Evolutionary conservation across 352 stramenopile genomes (phyloP).

Genomic region (Phytophthora boehmeriae): DNA sequence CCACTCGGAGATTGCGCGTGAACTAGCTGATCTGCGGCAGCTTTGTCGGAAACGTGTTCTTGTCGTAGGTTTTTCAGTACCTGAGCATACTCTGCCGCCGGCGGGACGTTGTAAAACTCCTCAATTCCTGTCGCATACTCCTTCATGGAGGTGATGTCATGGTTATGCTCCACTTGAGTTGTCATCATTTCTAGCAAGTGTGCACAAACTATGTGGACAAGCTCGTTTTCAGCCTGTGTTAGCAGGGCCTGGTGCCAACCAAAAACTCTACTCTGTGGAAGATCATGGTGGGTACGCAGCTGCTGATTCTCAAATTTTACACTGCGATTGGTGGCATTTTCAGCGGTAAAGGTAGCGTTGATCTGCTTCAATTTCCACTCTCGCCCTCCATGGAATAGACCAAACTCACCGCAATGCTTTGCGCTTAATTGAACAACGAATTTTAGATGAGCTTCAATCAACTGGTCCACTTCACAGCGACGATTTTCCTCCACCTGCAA

Average conservation of each 20-base stretch:
- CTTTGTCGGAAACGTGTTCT: constrained; percentile 3
- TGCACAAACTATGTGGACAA: constrained; percentile 19
- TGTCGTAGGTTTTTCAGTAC: background rate
- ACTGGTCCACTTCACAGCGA: constrained; percentile 8
- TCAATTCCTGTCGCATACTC: constrained; percentile 1
- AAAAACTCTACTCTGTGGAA: background rate
- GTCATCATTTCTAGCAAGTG: constrained; percentile 25
- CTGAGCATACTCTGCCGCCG: constrained; percentile 10
- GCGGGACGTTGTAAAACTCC: background rate
- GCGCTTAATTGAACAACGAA: constrained; percentile 7
- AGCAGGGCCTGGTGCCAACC: constrained; percentile 4
- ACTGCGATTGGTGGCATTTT: constrained; percentile 3
- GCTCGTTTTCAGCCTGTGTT: constrained; percentile 21
- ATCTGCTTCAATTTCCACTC: constrained; percentile 10
- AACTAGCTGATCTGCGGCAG: background rate
- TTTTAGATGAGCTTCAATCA: constrained; percentile 13
- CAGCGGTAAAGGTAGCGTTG: background rate
- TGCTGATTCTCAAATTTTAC: constrained; percentile 2
- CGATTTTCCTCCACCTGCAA: constrained; percentile 2
- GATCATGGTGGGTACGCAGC: constrained; percentile 5
- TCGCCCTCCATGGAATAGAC: constrained; percentile 10
- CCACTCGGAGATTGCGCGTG: constrained; percentile 10
- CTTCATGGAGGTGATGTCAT: constrained; percentile 19
- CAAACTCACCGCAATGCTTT: constrained; percentile 18
- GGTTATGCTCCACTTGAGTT: constrained; percentile 12